Conservation (phyloP, 352 stramenopile species). For the Globisporangium apiculatum region DNA sequence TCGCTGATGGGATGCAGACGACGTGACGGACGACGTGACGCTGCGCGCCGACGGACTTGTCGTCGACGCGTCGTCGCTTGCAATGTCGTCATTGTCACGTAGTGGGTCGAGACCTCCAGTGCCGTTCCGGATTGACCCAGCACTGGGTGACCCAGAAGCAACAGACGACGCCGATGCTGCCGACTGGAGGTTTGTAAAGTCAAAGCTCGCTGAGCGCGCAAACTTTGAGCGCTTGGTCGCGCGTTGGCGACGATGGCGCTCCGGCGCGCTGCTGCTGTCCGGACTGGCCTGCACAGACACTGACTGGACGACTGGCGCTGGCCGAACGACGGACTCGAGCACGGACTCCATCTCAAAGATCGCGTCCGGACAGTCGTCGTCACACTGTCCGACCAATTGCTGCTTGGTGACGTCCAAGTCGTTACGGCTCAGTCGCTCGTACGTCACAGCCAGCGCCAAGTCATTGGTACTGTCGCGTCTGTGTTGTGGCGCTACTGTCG, state of each 20-base stretch:
- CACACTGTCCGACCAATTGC: too few relatives aligned
- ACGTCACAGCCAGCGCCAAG: not conserved
- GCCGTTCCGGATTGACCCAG: too few relatives aligned
- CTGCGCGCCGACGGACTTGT: not conserved
- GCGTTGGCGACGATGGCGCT: conserved; percentile 5
- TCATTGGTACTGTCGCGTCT: not conserved
- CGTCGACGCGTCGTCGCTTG: not conserved
- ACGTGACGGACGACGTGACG: not conserved
- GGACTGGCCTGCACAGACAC: not conserved
- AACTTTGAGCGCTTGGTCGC: conserved; percentile 46
- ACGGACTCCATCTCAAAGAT: conserved; percentile 12
- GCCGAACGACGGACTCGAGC: conserved; percentile 4
- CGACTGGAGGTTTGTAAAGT: conserved; percentile 46
- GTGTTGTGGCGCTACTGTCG: not conserved
- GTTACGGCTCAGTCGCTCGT: not conserved
- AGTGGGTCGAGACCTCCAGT: not conserved
- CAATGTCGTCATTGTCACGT: not conserved
- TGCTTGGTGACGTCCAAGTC: conserved; percentile 18
- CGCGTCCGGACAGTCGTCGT: conserved; percentile 14
- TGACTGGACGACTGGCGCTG: not conserved
- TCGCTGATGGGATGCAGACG: not conserved
- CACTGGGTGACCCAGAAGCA: too few relatives aligned
- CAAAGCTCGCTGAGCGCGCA: conserved; percentile 63
- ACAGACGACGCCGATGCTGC: not conserved
- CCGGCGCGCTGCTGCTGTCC: not conserved